phyloP scores from a whole-genome alignment of 768 basidiomycete genomes.

The Hebeloma cylindrosporum region DNA sequence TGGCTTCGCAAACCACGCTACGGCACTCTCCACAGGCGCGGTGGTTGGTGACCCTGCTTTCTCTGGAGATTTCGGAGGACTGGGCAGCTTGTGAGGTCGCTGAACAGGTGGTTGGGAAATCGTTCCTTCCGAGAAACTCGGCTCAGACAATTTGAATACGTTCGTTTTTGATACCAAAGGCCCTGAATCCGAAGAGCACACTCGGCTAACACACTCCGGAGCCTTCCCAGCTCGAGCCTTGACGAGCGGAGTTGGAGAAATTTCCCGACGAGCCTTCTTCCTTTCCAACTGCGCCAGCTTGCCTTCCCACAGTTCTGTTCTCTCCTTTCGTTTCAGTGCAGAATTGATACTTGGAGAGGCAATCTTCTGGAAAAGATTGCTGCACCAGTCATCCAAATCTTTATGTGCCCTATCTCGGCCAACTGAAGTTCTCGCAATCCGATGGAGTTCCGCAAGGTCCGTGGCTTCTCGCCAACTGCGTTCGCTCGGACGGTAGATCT shows the following conservation, averaged over 20 bases:
- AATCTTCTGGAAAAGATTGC: constrained; percentile 36
- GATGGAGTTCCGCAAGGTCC: constrained; percentile 49
- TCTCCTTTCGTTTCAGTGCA: constrained; percentile 37
- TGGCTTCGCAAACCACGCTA: constrained; percentile 30
- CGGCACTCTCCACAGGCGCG: constrained; percentile 1
- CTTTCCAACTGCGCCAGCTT: constrained; percentile 28
- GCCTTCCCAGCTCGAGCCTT: neutral
- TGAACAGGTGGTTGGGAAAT: no score
- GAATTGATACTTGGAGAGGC: constrained; percentile 39
- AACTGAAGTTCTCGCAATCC: constrained; percentile 51
- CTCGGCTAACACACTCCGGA: neutral
- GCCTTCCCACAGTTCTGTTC: constrained; percentile 42
- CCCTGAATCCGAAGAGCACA: neutral
- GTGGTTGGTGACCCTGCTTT: no score
- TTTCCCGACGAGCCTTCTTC: neutral
- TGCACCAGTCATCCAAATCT: constrained; percentile 46
- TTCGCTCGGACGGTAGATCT: constrained; percentile 60
- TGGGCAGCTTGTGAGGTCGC: no score
- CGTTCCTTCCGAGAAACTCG: no score
- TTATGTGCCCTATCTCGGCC: constrained; percentile 54
- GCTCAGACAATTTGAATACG: no score
- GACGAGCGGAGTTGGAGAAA: neutral
- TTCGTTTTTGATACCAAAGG: constrained; percentile 10
- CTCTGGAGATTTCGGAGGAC: no score
- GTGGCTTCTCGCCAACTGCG: constrained; percentile 63